A percentile compares a stretch with the other conserved stretches of the same genome.
phyloP scores from a whole-genome alignment of 768 basidiomycete genomes.

The Pleurotus pulmonarius region DNA sequence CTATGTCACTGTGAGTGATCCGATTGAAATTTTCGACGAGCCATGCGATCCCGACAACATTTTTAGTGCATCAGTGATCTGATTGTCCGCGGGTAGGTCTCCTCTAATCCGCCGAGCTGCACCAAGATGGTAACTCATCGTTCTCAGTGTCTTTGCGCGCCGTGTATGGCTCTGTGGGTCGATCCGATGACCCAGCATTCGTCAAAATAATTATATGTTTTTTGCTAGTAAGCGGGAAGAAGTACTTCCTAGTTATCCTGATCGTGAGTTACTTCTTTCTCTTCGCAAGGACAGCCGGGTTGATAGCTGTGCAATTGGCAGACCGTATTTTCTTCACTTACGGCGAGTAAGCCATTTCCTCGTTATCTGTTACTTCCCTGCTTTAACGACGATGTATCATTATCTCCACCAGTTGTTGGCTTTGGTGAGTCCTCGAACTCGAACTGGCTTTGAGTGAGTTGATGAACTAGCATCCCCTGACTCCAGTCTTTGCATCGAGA shows the following conservation, averaged over 20 bases:
- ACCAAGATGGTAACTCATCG: neutral
- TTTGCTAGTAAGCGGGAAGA: constrained; percentile 16
- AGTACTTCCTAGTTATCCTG: constrained; percentile 11
- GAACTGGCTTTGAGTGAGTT: neutral
- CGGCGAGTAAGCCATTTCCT: neutral
- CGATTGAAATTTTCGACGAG: neutral
- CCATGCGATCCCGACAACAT: neutral
- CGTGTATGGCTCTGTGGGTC: constrained; percentile 24
- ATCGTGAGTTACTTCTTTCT: constrained; percentile 14
- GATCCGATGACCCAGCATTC: neutral
- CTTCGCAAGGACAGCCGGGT: neutral
- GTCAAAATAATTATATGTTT: too few relatives aligned
- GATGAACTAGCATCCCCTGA: neutral
- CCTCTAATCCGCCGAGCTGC: neutral
- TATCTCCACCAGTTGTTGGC: neutral
- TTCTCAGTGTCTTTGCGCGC: constrained; percentile 20
- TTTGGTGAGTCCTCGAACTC: neutral
- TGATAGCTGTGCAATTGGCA: neutral
- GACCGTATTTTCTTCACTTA: neutral
- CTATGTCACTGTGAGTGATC: constrained; percentile 21
- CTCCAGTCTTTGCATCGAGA: constrained; percentile 21
- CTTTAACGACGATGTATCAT: neutral
- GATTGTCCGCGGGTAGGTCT: constrained; percentile 26
- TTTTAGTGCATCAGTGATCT: constrained; percentile 23
- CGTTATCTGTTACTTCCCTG: neutral